Conservation (phyloP, 1,139 yeast species). For the Diutina mesorugosa region DNA sequence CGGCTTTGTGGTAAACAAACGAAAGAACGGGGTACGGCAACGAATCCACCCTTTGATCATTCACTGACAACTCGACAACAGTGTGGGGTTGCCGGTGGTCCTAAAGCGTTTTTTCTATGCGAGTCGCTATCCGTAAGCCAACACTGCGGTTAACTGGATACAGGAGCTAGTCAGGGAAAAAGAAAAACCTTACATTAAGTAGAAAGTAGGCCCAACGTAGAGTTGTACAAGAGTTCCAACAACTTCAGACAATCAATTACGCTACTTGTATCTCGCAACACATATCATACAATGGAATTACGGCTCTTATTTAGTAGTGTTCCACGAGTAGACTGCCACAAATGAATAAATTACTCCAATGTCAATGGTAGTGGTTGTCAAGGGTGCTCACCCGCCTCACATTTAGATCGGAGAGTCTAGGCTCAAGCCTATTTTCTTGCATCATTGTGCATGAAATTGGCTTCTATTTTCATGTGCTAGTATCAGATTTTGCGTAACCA, state of each 20-base stretch:
- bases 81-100: background rate
- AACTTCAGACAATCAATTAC: too few relatives aligned
- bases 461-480: background rate
- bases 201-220: too few relatives aligned
- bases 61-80: background rate
- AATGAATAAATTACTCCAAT: background rate
- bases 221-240: too few relatives aligned
- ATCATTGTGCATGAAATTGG: background rate
- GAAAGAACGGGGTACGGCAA: background rate
- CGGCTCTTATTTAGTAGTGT: background rate
- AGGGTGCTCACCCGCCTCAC: background rate
- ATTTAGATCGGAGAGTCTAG: background rate
- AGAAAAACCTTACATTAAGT: too few relatives aligned
- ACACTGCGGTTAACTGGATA: background rate
- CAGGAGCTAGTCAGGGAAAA: background rate
- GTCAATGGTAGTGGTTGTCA: background rate
- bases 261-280: too few relatives aligned
- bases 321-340: background rate
- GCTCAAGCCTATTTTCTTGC: background rate
- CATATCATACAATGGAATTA: too few relatives aligned
- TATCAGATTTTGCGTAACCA: too few relatives aligned
- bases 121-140: background rate
- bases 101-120: background rate
- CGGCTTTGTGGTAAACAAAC: background rate
- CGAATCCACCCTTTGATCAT: slow-evolving; percentile 1